Percentiles rank a stretch among this genome's conserved stretches.
These are phyloP conservation scores for Porphyrellus sp. DNA, from an alignment of 1,284 basidiomycete genomes.

Conservation along the genomic window DNA sequence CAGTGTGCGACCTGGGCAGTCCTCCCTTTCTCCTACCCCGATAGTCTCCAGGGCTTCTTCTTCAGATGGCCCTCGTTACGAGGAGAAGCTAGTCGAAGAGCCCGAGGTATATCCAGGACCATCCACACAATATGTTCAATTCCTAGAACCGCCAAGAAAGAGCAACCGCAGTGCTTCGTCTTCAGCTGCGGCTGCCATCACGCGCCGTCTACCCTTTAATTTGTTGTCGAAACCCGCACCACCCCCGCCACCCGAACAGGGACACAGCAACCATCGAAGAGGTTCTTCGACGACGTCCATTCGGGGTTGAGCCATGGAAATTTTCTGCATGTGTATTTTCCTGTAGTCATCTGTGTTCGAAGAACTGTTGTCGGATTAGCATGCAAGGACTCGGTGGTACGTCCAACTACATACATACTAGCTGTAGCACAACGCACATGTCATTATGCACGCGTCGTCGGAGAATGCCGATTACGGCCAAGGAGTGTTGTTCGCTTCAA, in stretches of 20 bases:
- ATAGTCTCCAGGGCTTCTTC: conserved; percentile 51
- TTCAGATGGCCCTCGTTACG: conserved; percentile 41
- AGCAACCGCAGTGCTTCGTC: conserved; percentile 31
- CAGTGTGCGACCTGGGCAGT: conserved; percentile 37
- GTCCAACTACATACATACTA: conserved; percentile 3
- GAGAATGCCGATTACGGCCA: conserved; percentile 22
- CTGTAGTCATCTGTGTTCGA: conserved; percentile 10
- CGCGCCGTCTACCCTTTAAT: conserved; percentile 65
- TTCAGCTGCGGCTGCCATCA: conserved; percentile 43
- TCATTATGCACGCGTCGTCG: conserved; percentile 8
- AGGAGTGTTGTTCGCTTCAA: conserved; percentile 9
- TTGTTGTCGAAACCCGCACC: conserved; percentile 51
- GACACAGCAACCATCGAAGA: conserved; percentile 28
- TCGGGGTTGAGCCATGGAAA: conserved; percentile 26
- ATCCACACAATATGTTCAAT: conserved; percentile 64
- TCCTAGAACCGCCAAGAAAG: conserved; percentile 59
- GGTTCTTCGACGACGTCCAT: conserved; percentile 35
- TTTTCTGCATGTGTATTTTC: conserved; percentile 9
- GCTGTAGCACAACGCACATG: conserved; percentile 20
- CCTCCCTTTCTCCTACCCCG: conserved; percentile 38
- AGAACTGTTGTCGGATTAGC: conserved; percentile 26
- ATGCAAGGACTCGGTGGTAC: conserved; percentile 14
- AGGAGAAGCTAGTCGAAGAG: conserved; percentile 43
- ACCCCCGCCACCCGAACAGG: conserved; percentile 25
- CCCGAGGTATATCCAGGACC: conserved; percentile 56